These are phyloP conservation scores for Cutaneotrichosporon mucoides DNA, from an alignment of 1,284 basidiomycete species.

Conservation along the genomic window DNA sequence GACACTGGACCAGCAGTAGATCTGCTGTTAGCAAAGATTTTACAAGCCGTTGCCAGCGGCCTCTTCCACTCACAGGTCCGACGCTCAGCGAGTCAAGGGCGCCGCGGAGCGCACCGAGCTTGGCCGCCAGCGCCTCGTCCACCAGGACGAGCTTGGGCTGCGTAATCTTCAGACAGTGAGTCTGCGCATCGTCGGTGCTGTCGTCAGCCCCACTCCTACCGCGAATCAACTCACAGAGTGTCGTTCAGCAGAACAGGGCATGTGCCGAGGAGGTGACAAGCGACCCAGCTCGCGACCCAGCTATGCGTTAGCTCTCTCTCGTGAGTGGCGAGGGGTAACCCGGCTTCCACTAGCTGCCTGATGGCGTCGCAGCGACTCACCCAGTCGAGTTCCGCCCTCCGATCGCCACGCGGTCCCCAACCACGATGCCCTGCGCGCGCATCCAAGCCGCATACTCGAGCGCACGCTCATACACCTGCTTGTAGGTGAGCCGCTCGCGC, in stretches of 20 bases:
- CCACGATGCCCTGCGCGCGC: slow-evolving; percentile 22
- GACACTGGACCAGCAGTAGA: slow-evolving; percentile 7
- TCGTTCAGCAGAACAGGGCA: slow-evolving; percentile 38
- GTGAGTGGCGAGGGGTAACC: no score
- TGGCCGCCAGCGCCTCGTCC: slow-evolving; percentile 31
- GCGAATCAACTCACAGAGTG: slow-evolving; percentile 25
- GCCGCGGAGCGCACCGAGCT: slow-evolving; percentile 16
- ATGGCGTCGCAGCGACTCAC: neutral
- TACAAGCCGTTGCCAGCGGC: no score
- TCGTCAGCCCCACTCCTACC: neutral
- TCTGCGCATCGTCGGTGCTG: slow-evolving; percentile 7
- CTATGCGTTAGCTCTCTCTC: neutral
- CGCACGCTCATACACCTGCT: slow-evolving; percentile 24
- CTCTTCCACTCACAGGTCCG: neutral
- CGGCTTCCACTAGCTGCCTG: no score
- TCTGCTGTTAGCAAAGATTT: neutral
- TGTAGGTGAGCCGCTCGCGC: slow-evolving; percentile 27
- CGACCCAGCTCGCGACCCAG: slow-evolving; percentile 38
- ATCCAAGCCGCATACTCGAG: slow-evolving; percentile 34
- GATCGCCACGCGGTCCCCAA: slow-evolving; percentile 34
- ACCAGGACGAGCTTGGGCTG: slow-evolving; percentile 30
- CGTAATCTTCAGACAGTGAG: slow-evolving; percentile 27
- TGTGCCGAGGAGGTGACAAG: slow-evolving; percentile 38
- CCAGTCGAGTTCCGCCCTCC: slow-evolving; percentile 34
- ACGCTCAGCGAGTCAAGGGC: neutral